Conservation (phyloP, 441 rosid genomes). For the Croton setiger region DNA sequence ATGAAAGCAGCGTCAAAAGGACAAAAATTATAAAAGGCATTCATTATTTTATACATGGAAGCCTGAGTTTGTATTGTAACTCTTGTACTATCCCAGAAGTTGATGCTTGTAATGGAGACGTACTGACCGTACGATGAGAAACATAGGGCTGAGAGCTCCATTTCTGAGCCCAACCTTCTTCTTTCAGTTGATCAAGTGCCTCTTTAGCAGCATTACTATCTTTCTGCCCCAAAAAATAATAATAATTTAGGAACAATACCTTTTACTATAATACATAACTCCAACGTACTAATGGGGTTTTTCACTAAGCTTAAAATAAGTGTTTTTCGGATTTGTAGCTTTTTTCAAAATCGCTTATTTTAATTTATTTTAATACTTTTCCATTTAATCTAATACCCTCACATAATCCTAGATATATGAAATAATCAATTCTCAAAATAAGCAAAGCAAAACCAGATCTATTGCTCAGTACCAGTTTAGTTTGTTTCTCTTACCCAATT, state of each 20-base stretch:
- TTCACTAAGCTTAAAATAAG: too few species aligned
- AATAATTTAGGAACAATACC: not conserved
- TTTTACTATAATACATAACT: too few species aligned
- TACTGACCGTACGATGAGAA: slow-evolving; percentile 88
- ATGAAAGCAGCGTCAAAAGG: not conserved
- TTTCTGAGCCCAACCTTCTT: slow-evolving; percentile 84
- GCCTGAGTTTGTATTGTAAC: slow-evolving; percentile 16
- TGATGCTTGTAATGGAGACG: slow-evolving; percentile 25
- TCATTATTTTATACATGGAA: slow-evolving; percentile 18
- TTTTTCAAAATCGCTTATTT: too few species aligned
- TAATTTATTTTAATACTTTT: too few species aligned
- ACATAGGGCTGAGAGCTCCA: slow-evolving; percentile 95
- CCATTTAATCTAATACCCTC: too few species aligned
- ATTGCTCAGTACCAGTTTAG: too few species aligned
- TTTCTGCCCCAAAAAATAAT: slow-evolving; percentile 42
- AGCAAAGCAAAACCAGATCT: not conserved
- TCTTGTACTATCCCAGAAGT: slow-evolving; percentile 20
- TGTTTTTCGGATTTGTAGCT: too few species aligned
- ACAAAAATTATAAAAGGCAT: slow-evolving; percentile 5
- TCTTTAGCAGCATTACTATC: slow-evolving; percentile 80
- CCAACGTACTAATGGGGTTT: too few species aligned
- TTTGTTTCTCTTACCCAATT: too few species aligned
- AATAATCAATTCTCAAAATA: not conserved
- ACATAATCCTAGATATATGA: too few species aligned
- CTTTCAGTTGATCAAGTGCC: slow-evolving; percentile 61